Evolutionary conservation across 345 rosid species (phyloP).

Genomic region (Linum trigynum): DNA sequence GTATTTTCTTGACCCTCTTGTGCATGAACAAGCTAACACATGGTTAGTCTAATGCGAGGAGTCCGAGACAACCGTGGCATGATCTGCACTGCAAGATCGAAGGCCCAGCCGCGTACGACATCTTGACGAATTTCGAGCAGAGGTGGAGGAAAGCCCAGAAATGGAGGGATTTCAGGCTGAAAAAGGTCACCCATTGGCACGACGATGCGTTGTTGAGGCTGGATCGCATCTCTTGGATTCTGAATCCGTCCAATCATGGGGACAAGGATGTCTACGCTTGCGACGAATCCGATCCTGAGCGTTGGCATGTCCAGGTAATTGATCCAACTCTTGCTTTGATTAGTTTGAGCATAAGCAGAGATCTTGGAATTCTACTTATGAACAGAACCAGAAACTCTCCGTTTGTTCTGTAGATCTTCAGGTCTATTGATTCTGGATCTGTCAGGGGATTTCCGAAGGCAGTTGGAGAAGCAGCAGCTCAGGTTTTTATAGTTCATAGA

Average conservation of each 20-base stretch:
- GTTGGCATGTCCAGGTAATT: conserved; percentile 63
- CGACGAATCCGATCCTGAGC: conserved; percentile 45
- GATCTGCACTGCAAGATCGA: conserved; percentile 67
- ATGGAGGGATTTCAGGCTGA: conserved; percentile 46
- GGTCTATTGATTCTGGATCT: conserved; percentile 74
- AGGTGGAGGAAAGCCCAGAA: conserved; percentile 52
- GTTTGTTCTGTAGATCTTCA: conserved; percentile 33
- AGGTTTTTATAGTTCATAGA: conserved; percentile 22
- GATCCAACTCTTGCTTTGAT: no score
- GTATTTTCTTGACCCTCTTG: no score
- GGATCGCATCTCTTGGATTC: conserved; percentile 52
- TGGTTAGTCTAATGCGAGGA: conserved; percentile 22
- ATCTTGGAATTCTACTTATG: no score
- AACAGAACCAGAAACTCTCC: no score
- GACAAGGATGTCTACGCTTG: conserved; percentile 24
- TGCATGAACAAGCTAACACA: no score
- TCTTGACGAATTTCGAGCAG: conserved; percentile 56
- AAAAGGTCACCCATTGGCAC: conserved; percentile 35
- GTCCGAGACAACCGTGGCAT: conserved; percentile 80
- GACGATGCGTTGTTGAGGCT: conserved; percentile 40
- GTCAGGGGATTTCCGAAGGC: conserved; percentile 58
- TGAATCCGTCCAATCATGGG: conserved; percentile 37
- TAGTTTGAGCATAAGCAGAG: no score
- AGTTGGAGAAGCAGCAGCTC: conserved; percentile 34
- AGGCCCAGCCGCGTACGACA: conserved; percentile 68